Base-by-base conservation (phyloP, 2,329 filamentous ascomycete species). In the Penicillium sp. region DNA sequence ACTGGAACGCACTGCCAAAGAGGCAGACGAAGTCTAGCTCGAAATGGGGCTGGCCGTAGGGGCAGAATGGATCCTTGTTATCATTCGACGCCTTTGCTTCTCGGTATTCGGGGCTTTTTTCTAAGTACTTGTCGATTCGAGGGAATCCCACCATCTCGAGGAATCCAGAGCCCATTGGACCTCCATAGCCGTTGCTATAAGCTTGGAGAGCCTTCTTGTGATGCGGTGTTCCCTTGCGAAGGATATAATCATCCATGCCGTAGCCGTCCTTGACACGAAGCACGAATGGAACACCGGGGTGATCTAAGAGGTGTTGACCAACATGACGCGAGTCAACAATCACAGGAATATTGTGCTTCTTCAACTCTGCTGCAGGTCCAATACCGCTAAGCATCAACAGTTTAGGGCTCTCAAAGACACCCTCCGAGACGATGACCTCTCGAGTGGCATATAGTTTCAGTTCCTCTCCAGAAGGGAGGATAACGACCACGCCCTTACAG, bases 1-100 rank as follows among this genome's bases (percentile, higher is more conserved):
- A 81, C 63, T 81, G 79, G 70, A 82, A 82, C 0, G 79, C 79
- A 11, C 72, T 71, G 41, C 78, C 71, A 66, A 87, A 87, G 75
- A 87, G 79, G 52, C 77, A 74, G 11, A 88, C 80, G 63, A 87
- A 87, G 70, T 87, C 84, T 33, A 86, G 77, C 70, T 86, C 83
- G 61, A 86, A 86, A 61, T 86, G 84, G 26, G 84, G 84, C 68
- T 86, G 82, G 7, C 82, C 83, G 3, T 71, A 75, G 0, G 83
- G 83, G 1, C 79, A 79, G 63, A 86, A 86, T 2, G 83, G 83
- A 53, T 86, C 84, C 0, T 69, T 53, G 2, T 70, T 71, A 10
- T 68, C 74, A 52, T 80, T 79, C 3, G 68, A 62, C 11, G 69
- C 71, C 59, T 79, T 79, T 49, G 69, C 73, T 14, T 72, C 70